Evolutionary conservation across 345 rosid genomes (phyloP).

Genomic region (Citrus maxima): DNA sequence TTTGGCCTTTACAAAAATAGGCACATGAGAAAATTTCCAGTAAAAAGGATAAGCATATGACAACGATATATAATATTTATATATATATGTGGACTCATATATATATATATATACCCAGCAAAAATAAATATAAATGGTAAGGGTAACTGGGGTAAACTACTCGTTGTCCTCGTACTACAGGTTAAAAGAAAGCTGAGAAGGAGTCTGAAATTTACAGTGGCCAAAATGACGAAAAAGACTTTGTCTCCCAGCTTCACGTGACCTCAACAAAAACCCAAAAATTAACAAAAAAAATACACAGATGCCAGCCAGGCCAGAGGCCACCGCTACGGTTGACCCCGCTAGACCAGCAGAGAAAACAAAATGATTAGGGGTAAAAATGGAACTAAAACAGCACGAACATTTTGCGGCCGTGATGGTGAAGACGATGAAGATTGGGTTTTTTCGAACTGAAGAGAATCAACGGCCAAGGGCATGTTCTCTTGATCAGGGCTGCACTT

Average conservation of each 20-base stretch:
- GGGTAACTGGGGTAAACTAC: not conserved
- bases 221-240: slow-evolving; percentile 17
- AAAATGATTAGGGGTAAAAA: slow-evolving; percentile 33
- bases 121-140: not conserved
- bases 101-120: not conserved
- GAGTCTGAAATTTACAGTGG: slow-evolving; percentile 32
- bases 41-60: not conserved
- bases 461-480: slow-evolving; percentile 99
- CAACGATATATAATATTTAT: too few relatives aligned
- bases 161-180: not conserved
- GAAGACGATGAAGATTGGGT: slow-evolving; percentile 39
- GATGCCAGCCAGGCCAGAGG: slow-evolving; percentile 3
- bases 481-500: slow-evolving; percentile 98
- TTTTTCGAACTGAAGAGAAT: slow-evolving; percentile 77
- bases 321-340: not conserved
- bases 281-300: not conserved
- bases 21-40: not conserved
- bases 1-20: not conserved
- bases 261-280: slow-evolving; percentile 5
- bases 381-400: slow-evolving; percentile 19
- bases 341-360: slow-evolving; percentile 22
- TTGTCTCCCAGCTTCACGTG: slow-evolving; percentile 51
- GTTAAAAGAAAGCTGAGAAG: slow-evolving; percentile 11
- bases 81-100: too few relatives aligned
- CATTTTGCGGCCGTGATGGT: not conserved